Base-by-base conservation (phyloP, 2,329 filamentous ascomycete species). In the Colletotrichum kahawae region DNA sequence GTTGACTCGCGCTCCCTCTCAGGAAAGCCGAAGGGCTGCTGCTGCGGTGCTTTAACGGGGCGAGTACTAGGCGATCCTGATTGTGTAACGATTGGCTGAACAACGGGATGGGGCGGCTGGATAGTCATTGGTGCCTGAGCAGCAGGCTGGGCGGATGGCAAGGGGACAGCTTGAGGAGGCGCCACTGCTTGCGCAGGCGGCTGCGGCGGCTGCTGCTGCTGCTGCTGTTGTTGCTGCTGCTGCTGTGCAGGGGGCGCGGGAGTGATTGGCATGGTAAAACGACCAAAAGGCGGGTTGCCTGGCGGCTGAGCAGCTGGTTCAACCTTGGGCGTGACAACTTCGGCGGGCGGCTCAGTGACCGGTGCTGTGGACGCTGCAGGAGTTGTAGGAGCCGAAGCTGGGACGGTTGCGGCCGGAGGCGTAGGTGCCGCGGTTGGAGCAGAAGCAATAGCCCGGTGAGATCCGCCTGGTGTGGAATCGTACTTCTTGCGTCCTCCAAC, bases 401-500 rank as follows among this genome's bases (percentile, higher is more conserved):
- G 27, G 21, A 48, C 56, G 36, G 67, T 24, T 27, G 36, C 36
- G 13, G 31, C 62, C 12, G 62, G 62, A n/a, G 62, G 27, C 81
- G 24, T 83, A 81, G 13, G 81, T 72, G 29, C 69, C 77, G 64
- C 29, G 29, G 85, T 80, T 51, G 85, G 79, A 36, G 86, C 85
- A 63, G 87, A 84, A 27, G 85, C 85, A 68, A 87, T 80, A 14
- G 85, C 83, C 74, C 88, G 84, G 60, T 86, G 85, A 63, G 82
- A 79, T 24, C 82, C 77, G 9, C 82, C 80, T 7, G 82, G 80
- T 70, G 82, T 87, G 79, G 82, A 85, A 83, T 90, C 91, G 80
- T 88, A 89, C 65, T 87, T 85, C 80, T 87, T 86, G 77, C 90
- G 88, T 63, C 87, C 87, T 27, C 89, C 87, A 38, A 84, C 84